Percentiles rank a stretch among this genome's conserved stretches.
These are phyloP conservation scores for Nannizzia gypsea DNA, from an alignment of 2,329 filamentous ascomycete species.

Conservation along the genomic window DNA sequence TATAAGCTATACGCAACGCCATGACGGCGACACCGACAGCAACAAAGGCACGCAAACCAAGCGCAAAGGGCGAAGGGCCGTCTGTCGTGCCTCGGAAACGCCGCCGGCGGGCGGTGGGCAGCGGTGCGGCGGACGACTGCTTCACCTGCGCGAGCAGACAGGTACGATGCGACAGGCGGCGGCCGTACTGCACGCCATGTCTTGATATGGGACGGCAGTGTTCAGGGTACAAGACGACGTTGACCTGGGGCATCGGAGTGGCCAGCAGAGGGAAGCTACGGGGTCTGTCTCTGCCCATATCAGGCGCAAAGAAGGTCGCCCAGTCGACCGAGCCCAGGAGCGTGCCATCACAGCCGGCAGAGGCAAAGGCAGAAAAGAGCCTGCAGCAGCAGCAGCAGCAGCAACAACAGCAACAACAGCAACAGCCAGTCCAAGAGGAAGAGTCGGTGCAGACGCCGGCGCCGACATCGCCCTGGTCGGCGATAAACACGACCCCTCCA, in stretches of 20 bases:
- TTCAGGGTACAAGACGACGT: slow-evolving; percentile 88
- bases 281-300: slow-evolving; percentile 63
- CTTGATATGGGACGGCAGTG: slow-evolving; percentile 85
- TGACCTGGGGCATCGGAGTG: slow-evolving; percentile 94
- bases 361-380: background rate
- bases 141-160: slow-evolving; percentile 80
- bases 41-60: background rate
- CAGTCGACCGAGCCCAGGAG: slow-evolving; percentile 11
- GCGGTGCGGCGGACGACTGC: slow-evolving; percentile 87
- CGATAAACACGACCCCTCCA: background rate
- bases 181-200: slow-evolving; percentile 92
- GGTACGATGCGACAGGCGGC: slow-evolving; percentile 75
- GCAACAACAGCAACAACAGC: background rate
- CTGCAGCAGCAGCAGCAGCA: background rate
- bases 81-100: slow-evolving; percentile 46
- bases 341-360: background rate
- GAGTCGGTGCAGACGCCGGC: background rate
- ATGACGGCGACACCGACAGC: background rate
- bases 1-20: background rate
- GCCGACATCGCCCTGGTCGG: background rate
- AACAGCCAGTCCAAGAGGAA: background rate
- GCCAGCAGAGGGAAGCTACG: slow-evolving; percentile 90
- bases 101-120: slow-evolving; percentile 75
- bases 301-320: slow-evolving; percentile 34
- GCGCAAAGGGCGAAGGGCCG: background rate